Percentiles rank a stretch among this genome's conserved stretches.
Evolutionary conservation across 1,139 yeast species (phyloP).

Genomic region (Candida buenavistaensis): DNA sequence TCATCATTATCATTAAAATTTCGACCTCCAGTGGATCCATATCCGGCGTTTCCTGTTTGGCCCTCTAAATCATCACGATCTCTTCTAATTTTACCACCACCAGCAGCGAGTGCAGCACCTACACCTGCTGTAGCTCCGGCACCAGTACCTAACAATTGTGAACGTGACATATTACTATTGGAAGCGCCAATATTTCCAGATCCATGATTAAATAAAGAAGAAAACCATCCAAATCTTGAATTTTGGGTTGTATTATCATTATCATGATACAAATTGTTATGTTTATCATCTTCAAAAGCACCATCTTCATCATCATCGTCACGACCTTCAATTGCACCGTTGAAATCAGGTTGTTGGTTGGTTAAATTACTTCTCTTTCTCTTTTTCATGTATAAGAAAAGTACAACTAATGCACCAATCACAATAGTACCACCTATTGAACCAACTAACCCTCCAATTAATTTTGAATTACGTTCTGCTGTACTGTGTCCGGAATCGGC

Average conservation of each 20-base stretch:
- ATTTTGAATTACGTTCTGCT: slow-evolving; percentile 32
- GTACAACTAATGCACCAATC: slow-evolving; percentile 38
- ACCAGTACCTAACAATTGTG: slow-evolving; percentile 6
- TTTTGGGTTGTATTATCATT: slow-evolving; percentile 8
- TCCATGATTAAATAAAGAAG: slow-evolving; percentile 8
- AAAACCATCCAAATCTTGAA: slow-evolving; percentile 13
- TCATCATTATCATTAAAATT: slow-evolving; percentile 21
- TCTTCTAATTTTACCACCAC: slow-evolving; percentile 11
- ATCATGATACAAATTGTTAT: slow-evolving; percentile 14
- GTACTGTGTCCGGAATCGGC: slow-evolving; percentile 15
- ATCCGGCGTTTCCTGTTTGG: slow-evolving; percentile 7
- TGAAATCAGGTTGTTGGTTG: slow-evolving; percentile 49
- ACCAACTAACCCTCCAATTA: slow-evolving; percentile 50
- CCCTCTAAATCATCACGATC: slow-evolving; percentile 13
- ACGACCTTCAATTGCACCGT: slow-evolving; percentile 19
- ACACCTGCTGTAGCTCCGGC: slow-evolving; percentile 15
- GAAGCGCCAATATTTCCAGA: slow-evolving; percentile 1
- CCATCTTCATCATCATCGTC: slow-evolving; percentile 13
- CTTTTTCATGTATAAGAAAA: slow-evolving; percentile 37
- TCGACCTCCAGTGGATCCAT: slow-evolving; percentile 13
- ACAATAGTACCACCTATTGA: slow-evolving; percentile 49
- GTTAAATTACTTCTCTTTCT: slow-evolving; percentile 30
- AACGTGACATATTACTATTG: neutral
- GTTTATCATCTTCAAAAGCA: slow-evolving; percentile 16
- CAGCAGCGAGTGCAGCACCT: slow-evolving; percentile 12